Evolutionary conservation across 371 early-diverging fungal species (phyloP).

Genomic region (Catenaria anguillulae): DNA sequence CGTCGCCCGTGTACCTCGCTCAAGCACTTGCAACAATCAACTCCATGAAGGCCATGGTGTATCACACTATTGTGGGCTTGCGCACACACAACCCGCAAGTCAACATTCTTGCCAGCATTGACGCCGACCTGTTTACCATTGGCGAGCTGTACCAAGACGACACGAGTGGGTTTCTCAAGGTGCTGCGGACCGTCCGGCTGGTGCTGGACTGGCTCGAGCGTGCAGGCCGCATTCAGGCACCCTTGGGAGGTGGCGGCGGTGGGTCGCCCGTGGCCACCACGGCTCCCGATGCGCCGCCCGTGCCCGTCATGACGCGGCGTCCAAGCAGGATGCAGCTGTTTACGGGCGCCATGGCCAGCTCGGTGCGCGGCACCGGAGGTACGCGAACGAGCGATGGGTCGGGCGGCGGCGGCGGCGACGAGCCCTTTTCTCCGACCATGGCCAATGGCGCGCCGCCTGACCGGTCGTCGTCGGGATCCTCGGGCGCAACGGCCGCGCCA

Average conservation of each 20-base stretch:
- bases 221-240: conserved; percentile 43
- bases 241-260: too few species aligned
- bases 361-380: background rate
- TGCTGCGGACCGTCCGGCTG: conserved; percentile 50
- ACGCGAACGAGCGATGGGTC: background rate
- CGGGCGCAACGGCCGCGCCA: background rate
- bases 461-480: background rate
- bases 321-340: too few species aligned
- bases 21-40: conserved; percentile 46
- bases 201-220: conserved; percentile 53
- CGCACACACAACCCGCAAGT: too few species aligned
- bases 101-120: conserved; percentile 11
- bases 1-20: background rate
- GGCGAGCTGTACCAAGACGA: conserved; percentile 81
- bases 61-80: conserved; percentile 60
- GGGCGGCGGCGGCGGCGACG: too few species aligned
- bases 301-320: background rate
- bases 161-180: conserved; percentile 90
- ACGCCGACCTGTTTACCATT: conserved; percentile 73
- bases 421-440: too few species aligned
- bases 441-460: too few species aligned
- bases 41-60: conserved; percentile 68
- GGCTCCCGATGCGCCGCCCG: conserved; percentile 32
- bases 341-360: background rate
- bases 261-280: background rate